Conservation (phyloP, 1,139 yeast species). For the Geotrichum europaeum region DNA sequence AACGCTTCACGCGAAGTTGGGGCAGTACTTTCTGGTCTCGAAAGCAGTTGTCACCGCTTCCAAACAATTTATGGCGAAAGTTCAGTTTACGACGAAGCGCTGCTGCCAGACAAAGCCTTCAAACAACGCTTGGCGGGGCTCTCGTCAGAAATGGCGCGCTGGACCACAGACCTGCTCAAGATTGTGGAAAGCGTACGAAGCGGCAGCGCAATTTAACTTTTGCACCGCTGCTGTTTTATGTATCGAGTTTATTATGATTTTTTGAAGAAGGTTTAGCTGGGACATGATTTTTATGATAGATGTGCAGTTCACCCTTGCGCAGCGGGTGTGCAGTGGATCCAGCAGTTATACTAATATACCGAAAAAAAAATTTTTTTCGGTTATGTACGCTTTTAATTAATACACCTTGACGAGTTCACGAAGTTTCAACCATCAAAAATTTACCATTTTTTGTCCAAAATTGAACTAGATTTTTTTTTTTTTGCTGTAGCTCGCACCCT, state of each 20-base stretch:
- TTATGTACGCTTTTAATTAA: too few relatives aligned
- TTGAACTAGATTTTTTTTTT: too few relatives aligned
- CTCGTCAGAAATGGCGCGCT: constrained; percentile 91
- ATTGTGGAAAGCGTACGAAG: neutral
- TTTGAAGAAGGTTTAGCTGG: neutral
- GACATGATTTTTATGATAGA: too few relatives aligned
- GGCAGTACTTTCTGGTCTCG: constrained; percentile 75
- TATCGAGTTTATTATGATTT: too few relatives aligned
- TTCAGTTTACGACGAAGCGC: constrained; percentile 21
- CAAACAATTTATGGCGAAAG: constrained; percentile 35
- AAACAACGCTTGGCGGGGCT: constrained; percentile 92
- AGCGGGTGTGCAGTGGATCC: too few relatives aligned
- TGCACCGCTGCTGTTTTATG: neutral
- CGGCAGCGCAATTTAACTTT: too few relatives aligned
- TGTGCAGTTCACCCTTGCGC: too few relatives aligned
- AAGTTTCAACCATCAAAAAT: neutral
- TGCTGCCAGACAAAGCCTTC: constrained; percentile 80
- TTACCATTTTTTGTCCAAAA: too few relatives aligned
- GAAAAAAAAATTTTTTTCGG: too few relatives aligned
- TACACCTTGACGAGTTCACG: neutral
- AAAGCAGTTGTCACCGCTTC: constrained; percentile 75
- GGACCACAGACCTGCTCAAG: constrained; percentile 61
- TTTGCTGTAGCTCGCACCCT: too few relatives aligned
- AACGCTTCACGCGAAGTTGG: constrained; percentile 61
- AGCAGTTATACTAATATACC: neutral